Evolutionary conservation across 73 alveolate species (phyloP).

Genomic region (Symbiodinium natans): DNA sequence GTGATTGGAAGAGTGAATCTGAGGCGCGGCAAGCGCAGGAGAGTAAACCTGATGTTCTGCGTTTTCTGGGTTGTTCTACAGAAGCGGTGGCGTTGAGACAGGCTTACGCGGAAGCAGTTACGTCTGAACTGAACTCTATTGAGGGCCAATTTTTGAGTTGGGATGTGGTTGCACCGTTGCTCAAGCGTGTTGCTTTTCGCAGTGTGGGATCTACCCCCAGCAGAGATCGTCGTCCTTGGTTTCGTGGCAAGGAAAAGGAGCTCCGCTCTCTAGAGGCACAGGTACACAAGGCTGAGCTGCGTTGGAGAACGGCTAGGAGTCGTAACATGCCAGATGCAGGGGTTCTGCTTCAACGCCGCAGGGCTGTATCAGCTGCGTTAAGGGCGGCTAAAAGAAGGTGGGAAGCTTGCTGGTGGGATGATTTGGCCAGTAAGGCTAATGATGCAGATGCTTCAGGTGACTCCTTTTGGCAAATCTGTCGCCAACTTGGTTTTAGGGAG

Average conservation of each 20-base stretch:
- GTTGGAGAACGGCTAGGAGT: background rate
- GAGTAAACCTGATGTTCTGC: background rate
- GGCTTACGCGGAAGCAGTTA: background rate
- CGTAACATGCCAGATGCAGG: background rate
- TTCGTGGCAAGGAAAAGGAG: slow-evolving; percentile 9
- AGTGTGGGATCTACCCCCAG: background rate
- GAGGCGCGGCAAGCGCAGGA: background rate
- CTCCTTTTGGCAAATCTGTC: background rate
- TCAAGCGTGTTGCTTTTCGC: background rate
- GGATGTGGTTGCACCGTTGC: background rate
- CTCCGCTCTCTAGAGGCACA: background rate
- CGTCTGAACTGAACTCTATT: background rate
- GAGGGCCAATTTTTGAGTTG: background rate
- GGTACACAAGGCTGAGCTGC: background rate
- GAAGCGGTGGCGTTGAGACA: background rate
- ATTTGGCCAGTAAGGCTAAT: background rate
- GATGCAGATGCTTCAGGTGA: background rate
- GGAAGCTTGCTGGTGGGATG: slow-evolving; percentile 62
- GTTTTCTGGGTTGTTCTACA: background rate
- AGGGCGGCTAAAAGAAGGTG: background rate
- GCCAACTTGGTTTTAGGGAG: background rate
- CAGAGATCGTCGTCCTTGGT: background rate
- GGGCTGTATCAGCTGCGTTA: background rate
- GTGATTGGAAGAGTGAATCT: background rate
- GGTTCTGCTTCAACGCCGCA: background rate